Conservation (phyloP, 148 eudicot species). For the Fagopyrum tataricum region DNA sequence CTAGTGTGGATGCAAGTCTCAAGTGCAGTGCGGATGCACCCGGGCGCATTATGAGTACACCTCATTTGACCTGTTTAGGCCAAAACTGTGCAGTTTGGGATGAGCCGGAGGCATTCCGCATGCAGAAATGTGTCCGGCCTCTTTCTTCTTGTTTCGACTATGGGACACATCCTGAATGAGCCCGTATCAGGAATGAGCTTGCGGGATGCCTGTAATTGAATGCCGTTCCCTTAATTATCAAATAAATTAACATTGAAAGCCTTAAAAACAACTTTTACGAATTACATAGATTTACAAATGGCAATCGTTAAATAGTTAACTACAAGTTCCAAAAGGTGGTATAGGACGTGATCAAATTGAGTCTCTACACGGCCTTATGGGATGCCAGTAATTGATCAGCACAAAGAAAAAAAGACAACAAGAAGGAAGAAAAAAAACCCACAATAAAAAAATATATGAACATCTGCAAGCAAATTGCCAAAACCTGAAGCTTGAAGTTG, state of each 20-base stretch:
- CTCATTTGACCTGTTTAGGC: no score
- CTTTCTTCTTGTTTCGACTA: no score
- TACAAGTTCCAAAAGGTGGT: not conserved
- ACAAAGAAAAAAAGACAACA: not conserved
- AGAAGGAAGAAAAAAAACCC: not conserved
- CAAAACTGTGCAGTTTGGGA: no score
- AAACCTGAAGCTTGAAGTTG: conserved; percentile 1
- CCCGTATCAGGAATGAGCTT: no score
- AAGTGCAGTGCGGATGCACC: no score
- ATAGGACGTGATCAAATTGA: not conserved
- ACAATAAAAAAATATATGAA: not conserved
- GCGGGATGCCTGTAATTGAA: no score
- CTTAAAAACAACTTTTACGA: no score
- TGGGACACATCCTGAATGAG: no score
- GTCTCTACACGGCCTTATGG: not conserved
- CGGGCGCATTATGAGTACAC: no score
- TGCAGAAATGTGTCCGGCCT: no score
- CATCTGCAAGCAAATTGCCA: not conserved
- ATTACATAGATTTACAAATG: not conserved
- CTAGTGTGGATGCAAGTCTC: no score
- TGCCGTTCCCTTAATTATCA: not conserved
- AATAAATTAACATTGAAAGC: not conserved
- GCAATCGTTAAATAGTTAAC: not conserved
- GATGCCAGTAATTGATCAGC: not conserved
- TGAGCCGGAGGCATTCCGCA: no score